These are phyloP conservation scores for Chrysoporthe puriensis DNA, from an alignment of 2,329 filamentous ascomycete genomes.

Conservation along the genomic window DNA sequence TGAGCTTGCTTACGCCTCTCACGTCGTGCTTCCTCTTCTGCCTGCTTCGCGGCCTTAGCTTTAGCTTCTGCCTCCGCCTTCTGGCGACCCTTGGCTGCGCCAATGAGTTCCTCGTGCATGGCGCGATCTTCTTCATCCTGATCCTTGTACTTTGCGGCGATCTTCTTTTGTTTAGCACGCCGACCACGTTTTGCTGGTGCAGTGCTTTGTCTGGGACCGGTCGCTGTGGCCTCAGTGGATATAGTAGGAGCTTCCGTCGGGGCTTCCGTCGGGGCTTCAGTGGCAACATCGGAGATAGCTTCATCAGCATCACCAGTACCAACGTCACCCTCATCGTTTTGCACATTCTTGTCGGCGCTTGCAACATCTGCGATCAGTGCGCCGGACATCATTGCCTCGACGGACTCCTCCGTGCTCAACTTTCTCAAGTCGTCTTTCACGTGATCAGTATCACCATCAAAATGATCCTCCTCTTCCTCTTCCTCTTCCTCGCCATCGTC, in stretches of 20 bases:
- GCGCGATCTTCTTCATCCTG: slow-evolving; percentile 94
- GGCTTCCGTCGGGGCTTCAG: slow-evolving; percentile 8
- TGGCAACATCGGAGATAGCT: slow-evolving; percentile 38
- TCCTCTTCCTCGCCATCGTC: slow-evolving; percentile 5
- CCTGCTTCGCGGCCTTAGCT: slow-evolving; percentile 70
- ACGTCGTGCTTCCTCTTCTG: slow-evolving; percentile 70
- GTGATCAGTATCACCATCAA: slow-evolving; percentile 24
- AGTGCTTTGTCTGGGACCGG: slow-evolving; percentile 48
- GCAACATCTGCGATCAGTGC: slow-evolving; percentile 18
- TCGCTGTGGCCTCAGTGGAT: slow-evolving; percentile 33
- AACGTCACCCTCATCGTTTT: background rate
- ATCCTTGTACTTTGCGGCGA: slow-evolving; percentile 85
- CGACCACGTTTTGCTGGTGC: slow-evolving; percentile 70
- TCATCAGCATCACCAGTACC: slow-evolving; percentile 31
- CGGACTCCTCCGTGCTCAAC: slow-evolving; percentile 25
- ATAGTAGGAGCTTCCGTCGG: slow-evolving; percentile 34
- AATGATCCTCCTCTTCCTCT: slow-evolving; percentile 27
- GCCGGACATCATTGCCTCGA: slow-evolving; percentile 27
- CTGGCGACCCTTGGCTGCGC: slow-evolving; percentile 68
- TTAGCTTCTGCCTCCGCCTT: slow-evolving; percentile 70
- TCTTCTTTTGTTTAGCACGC: slow-evolving; percentile 81
- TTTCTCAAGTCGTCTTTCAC: slow-evolving; percentile 26
- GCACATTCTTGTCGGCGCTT: background rate
- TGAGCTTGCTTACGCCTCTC: slow-evolving; percentile 82
- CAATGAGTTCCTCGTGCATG: slow-evolving; percentile 84